Evolutionary conservation across 2,329 filamentous ascomycete species (phyloP).

Genomic region (Penicillium crustosum): DNA sequence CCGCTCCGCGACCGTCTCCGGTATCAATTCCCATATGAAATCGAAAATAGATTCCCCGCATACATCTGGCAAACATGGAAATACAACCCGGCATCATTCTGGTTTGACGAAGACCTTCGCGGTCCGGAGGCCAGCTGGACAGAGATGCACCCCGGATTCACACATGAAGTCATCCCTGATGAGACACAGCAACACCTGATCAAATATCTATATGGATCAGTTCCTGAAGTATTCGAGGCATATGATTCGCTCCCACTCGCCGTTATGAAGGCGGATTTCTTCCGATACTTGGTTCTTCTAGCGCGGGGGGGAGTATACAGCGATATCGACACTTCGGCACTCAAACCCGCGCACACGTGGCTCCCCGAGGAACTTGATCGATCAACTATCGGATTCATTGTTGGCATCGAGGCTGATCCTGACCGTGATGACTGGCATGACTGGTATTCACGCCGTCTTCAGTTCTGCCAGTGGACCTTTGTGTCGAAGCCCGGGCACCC

Average conservation of each 20-base stretch:
- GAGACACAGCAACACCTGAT: conserved; percentile 77
- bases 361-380: conserved; percentile 75
- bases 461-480: conserved; percentile 99
- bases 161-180: conserved; percentile 97
- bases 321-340: conserved; percentile 85
- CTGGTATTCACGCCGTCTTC: conserved; percentile 94
- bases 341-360: conserved; percentile 84
- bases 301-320: conserved; percentile 81
- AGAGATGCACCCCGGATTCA: conserved; percentile 79
- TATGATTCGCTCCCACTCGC: conserved; percentile 71
- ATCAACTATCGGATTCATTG: conserved; percentile 76
- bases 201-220: conserved; percentile 78
- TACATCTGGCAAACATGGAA: conserved; percentile 99
- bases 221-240: conserved; percentile 76
- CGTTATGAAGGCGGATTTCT: conserved; percentile 77
- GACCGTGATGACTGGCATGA: conserved; percentile 88
- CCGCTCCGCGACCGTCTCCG: conserved; percentile 76
- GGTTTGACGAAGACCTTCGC: conserved; percentile 74
- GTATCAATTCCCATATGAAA: conserved; percentile 92
- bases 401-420: conserved; percentile 95
- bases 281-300: conserved; percentile 72
- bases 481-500: conserved; percentile 94
- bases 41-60: conserved; percentile 84
- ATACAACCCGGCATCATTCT: conserved; percentile 70
- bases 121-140: conserved; percentile 88